Conservation (phyloP, 805 yeast genomes). For the Lachancea mirantina region DNA sequence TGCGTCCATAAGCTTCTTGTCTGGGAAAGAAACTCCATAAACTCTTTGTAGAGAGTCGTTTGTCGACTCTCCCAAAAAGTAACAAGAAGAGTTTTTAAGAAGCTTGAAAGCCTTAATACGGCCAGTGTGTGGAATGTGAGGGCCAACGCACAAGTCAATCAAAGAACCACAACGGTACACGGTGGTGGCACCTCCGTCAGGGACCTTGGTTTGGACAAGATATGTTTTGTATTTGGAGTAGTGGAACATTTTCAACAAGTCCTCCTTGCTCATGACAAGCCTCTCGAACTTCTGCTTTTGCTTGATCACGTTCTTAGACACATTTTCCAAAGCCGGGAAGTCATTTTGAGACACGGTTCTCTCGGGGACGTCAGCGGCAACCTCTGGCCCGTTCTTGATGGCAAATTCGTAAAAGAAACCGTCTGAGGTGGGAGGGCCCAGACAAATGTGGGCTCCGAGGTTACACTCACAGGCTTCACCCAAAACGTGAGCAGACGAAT, state of each 20-base stretch:
- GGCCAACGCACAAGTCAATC: slow-evolving; percentile 95
- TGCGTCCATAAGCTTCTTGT: slow-evolving; percentile 90
- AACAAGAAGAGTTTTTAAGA: slow-evolving; percentile 91
- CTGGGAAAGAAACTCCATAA: slow-evolving; percentile 98
- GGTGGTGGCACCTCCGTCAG: slow-evolving; percentile 93
- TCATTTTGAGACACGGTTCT: slow-evolving; percentile 73
- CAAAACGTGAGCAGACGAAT: slow-evolving; percentile 94
- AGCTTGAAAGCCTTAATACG: slow-evolving; percentile 90
- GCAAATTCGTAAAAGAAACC: slow-evolving; percentile 98
- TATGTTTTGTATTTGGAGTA: slow-evolving; percentile 95
- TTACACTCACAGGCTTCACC: slow-evolving; percentile 98
- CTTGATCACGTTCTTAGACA: slow-evolving; percentile 83
- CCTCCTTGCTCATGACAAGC: slow-evolving; percentile 85
- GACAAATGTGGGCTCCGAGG: slow-evolving; percentile 84
- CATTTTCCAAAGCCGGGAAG: slow-evolving; percentile 75
- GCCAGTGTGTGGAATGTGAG: slow-evolving; percentile 97
- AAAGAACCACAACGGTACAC: slow-evolving; percentile 97
- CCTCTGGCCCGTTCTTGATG: slow-evolving; percentile 36
- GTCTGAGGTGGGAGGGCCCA: slow-evolving; percentile 96
- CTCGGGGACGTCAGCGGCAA: slow-evolving; percentile 56
- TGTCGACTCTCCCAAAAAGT: slow-evolving; percentile 85
- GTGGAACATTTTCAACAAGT: slow-evolving; percentile 83
- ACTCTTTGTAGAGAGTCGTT: slow-evolving; percentile 96
- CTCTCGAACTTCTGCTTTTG: slow-evolving; percentile 95
- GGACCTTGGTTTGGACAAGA: slow-evolving; percentile 78